Evolutionary conservation across 2,329 filamentous ascomycete genomes (phyloP), one percentile per base, ranked within the genome.

Genomic region (Apiospora hydei): DNA sequence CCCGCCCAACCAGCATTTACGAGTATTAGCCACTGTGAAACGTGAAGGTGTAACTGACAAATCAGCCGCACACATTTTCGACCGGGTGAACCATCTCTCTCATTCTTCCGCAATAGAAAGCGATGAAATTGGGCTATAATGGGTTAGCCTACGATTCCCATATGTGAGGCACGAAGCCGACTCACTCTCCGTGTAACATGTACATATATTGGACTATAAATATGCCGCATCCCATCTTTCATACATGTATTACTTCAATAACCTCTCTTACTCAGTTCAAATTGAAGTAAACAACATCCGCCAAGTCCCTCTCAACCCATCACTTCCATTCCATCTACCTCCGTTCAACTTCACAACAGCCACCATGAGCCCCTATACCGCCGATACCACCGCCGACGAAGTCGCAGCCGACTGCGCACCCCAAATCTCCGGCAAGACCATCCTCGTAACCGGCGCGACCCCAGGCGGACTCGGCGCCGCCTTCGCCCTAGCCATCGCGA

Each of bases 361-460:
- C 8, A 14, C n/a, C 18, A 64, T 64, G 57, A 13, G 57, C 34
- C 57, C 57, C 18, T 64, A 64, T 4, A 64, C 30, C 34, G 57
- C 57, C 11, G 57, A 64, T 4, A 64, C 79, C 47, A 77, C 75
- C 6, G 76, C 76, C 74, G 73, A 74, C 21, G 77, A 80, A 7
- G 76, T 83, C 38, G 75, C 76, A 53, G 71, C 74, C 43, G 75
- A 77, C 70, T 82, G 80, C 64, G 73, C 78, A 69, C 30, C 72
- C 24, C 74, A 78, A 21, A 83, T 84, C 77, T 78, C 77, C 41
- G 77, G 77, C 70, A 84, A 82, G 47, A 79, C 76, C 8, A 76
- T 85, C 69, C 81, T 86, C 66, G 81, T 82, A 4, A 86, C 84
- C 0, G 84, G 84, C 30, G 81, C 83, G 49, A 81, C 82, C 7